phyloP scores from a whole-genome alignment of 2,329 filamentous ascomycete species.

The Aureobasidium pullulans region DNA sequence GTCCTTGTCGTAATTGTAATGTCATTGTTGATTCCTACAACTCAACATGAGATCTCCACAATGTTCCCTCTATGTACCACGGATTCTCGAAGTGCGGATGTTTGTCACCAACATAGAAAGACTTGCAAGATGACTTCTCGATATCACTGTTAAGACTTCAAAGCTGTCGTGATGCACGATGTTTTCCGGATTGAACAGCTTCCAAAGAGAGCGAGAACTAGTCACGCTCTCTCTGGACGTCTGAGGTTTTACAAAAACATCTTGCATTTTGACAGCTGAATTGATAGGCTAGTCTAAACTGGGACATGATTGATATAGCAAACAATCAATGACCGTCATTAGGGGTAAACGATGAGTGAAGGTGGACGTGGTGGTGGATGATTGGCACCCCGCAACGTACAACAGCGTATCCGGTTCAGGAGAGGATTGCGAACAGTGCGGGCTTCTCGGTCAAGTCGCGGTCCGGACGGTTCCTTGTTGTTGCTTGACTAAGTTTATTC shows the following conservation, averaged over 20 bases:
- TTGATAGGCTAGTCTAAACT: too few species aligned
- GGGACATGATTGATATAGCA: background rate
- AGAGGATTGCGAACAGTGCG: constrained; percentile 7
- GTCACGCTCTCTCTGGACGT: background rate
- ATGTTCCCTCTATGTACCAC: background rate
- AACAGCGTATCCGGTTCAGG: constrained; percentile 3
- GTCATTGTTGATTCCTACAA: background rate
- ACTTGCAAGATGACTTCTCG: too few species aligned
- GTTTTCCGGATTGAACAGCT: background rate
- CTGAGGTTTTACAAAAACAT: too few species aligned
- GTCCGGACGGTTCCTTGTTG: constrained; percentile 3
- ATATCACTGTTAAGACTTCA: background rate
- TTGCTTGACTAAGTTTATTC: constrained; percentile 8
- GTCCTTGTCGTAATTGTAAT: background rate
- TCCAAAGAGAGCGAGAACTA: background rate
- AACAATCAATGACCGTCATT: too few species aligned
- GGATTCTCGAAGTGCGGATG: background rate
- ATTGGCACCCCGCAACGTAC: background rate
- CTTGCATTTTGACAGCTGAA: too few species aligned
- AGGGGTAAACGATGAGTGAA: too few species aligned
- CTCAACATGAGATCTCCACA: too few species aligned
- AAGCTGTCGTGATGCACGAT: background rate
- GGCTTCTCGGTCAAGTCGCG: constrained; percentile 6
- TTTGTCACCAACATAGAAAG: background rate
- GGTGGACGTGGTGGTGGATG: background rate